Base-by-base conservation (phyloP, 2,329 filamentous ascomycete species). In the Penicillium expansum region DNA sequence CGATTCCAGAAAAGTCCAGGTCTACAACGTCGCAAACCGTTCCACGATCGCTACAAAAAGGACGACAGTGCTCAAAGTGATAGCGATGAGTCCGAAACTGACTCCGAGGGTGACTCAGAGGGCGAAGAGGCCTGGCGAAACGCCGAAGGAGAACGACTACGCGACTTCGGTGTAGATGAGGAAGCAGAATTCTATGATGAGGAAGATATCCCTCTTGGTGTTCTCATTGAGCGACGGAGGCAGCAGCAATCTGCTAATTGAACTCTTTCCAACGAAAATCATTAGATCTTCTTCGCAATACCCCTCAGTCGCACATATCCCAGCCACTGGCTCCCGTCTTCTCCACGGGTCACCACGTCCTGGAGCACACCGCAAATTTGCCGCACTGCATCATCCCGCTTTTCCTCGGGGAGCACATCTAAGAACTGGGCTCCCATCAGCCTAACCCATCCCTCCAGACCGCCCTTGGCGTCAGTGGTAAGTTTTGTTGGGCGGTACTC, bases 121-220 rank as follows among this genome's bases (percentile, higher is more conserved):
- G 83, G 83, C 5, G 83, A 86, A 68, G 83, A 86, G 71, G 80
- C 75, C 0, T 88, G 85, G 85, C 78, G 77, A 29, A 86, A 86
- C 63, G 79, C 82, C 0, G 85, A 87, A 65, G 85, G 85, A 4
- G 85, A 87, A 60, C 72, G 83, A 20, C 71, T 88, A 22, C 74
- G 80, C 18, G 85, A 88, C 61, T 88, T 86, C 67, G 85, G 85
- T 0, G 83, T 88, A 4, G 85, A 87, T 64, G 85, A 87, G 67
- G 83, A 85, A 30, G 78, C 79, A 1, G 85, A 87, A 60, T 86
- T 86, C 56, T 86, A 85, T 62, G 84, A 86, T 60, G 81, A 84
- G 55, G 85, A 87, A 58, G 80, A 86, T 64, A 68, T 86, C 14
- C 85, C 85, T 2, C 68, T 88, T 48, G 79, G 78, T 5, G 76